Evolutionary conservation across 331 rosid species (phyloP).

Genomic region (Acacia pycnantha): DNA sequence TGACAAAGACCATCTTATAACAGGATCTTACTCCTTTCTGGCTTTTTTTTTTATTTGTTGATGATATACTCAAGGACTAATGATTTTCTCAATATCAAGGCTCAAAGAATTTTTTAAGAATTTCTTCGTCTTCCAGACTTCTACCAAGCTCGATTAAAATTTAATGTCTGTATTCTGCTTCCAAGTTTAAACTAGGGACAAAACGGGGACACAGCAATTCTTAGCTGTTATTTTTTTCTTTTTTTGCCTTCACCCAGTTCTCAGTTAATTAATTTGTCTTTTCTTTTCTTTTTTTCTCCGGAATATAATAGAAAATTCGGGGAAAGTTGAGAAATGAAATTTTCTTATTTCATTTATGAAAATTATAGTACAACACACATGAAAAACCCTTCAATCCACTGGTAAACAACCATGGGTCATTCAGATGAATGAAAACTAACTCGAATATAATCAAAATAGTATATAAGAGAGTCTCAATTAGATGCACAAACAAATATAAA

Average conservation of each 20-base stretch:
- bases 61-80: not conserved
- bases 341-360: not conserved
- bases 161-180: not conserved
- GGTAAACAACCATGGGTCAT: too few relatives aligned
- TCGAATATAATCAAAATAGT: too few relatives aligned
- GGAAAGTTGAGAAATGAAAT: not conserved
- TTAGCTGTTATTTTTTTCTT: not conserved
- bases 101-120: not conserved
- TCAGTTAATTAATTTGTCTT: too few relatives aligned
- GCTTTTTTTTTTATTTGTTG: not conserved
- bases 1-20: conserved; percentile 20
- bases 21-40: not conserved
- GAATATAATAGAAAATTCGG: not conserved
- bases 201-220: not conserved
- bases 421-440: too few relatives aligned
- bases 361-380: not conserved
- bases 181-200: not conserved
- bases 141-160: too few relatives aligned
- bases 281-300: not conserved
- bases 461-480: too few relatives aligned
- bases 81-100: not conserved
- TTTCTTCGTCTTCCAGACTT: not conserved
- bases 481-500: too few relatives aligned
- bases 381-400: too few relatives aligned
- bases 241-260: not conserved